These are phyloP conservation scores for Rubia yunnanensis DNA, from an alignment of 257 asterid genomes.

Conservation along the genomic window DNA sequence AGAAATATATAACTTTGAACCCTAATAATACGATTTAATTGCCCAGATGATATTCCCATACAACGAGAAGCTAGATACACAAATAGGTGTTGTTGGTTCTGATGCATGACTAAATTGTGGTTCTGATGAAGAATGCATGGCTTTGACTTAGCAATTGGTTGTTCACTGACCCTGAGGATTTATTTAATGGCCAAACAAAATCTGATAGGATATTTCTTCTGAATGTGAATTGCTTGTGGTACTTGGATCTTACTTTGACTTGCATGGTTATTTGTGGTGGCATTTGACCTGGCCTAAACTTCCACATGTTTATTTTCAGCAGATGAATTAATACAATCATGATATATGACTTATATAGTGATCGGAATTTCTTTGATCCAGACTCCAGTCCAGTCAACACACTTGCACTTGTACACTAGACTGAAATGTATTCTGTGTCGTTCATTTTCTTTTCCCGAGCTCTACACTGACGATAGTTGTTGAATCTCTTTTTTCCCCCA, in stretches of 20 bases:
- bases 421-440: background rate
- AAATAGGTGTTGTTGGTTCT: background rate
- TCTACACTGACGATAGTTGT: constrained; percentile 13
- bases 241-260: background rate
- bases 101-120: background rate
- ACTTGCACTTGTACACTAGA: background rate
- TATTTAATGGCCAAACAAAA: background rate
- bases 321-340: background rate
- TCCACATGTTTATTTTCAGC: background rate
- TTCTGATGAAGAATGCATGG: background rate
- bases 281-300: background rate
- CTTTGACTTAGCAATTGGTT: background rate
- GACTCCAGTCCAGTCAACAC: background rate
- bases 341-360: background rate
- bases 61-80: background rate
- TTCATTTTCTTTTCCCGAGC: background rate
- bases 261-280: background rate
- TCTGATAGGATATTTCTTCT: background rate
- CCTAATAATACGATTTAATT: background rate
- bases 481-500: constrained; percentile 12
- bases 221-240: background rate
- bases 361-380: background rate
- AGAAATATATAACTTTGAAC: background rate
- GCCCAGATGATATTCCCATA: background rate
- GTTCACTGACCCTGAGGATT: background rate